Base-by-base conservation (phyloP, 2,329 filamentous ascomycete species). In the Sordariomycetes sp. region DNA sequence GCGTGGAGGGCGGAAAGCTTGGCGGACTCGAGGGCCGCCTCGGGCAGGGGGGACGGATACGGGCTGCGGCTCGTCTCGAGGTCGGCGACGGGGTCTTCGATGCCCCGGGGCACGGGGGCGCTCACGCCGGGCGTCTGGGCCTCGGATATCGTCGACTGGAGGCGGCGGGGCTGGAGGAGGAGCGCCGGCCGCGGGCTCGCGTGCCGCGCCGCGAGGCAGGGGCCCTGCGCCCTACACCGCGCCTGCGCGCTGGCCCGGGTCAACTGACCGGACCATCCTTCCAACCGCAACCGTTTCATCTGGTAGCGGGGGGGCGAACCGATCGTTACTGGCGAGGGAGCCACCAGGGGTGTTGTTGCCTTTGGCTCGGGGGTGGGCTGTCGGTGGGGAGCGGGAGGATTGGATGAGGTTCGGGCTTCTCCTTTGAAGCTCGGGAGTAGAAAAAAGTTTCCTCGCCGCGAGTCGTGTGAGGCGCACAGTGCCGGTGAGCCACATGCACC, bases 1-100 rank as follows among this genome's bases (percentile, higher is more conserved):
- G 91, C 89, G 71, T 96, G 91, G 52, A 99, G 82, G 62, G 94
- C 91, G 62, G 90, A 85, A 64, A 99, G 86, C 76, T 96, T 97
- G 61, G 90, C 85, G 53, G 92, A 97, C 62, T 76, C 71, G 60
- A 77, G 73, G 51, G 90, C 87, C 62, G 78, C 78, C 64, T 80
- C 74, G 62, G 84, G 82, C 57, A 80, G 80, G 62, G 90, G 89
- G 65, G 89, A 92, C 56, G 89, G 87, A 62, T 86, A 76, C 61
- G 68, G 67, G 60, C 64, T 63, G 32, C 63, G 62, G 32, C 60
- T 53, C 45, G 59, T 53, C 56, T 58, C 58, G 60, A 57, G 54
- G 15, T 55, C 34, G 55, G 56, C 52, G 57, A 54, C 50, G 53
- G 55, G 56, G 28, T 34, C 54, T 22, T 51, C 56, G 52, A 58